Evolutionary conservation across 2,329 filamentous ascomycete genomes (phyloP), one percentile per base, ranked within the genome.

Genomic region (Mariannaea sp.): DNA sequence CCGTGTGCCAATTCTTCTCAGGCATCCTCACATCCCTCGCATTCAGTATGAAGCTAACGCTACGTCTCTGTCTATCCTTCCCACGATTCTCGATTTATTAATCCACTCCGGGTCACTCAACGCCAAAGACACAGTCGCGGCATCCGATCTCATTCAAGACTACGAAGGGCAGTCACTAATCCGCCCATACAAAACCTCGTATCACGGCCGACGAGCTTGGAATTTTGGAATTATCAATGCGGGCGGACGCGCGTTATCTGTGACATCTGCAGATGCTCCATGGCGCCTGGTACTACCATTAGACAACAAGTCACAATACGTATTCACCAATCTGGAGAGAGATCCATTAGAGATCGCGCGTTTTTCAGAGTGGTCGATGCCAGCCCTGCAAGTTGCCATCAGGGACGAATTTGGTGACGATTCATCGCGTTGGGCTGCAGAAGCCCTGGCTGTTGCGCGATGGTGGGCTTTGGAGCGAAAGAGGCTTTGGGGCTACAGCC

Each of bases 111-210:
- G 62, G 9, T 72, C 70, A 7, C 67, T 72, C 24, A 63, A 63
- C 48, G 48, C 60, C 4, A 57, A 59, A 32, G 65, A 67, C 14
- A 59, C 51, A 13, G 38, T 50, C 4, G 64, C 67, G 12, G 68
- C 68, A 1, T 55, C 48, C 2, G 68, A 71, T 24, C 61, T 72
- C 7, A 50, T 65, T 3, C 54, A 64, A 16, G 70, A 71, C 48
- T 72, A 71, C 38, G 70, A 72, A 40, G 70, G 70, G 3, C 68
- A 72, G 39, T 71, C 69, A 3, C 60, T 73, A 7, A 66, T 73
- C 30, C 69, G 70, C 7, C 63, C 66, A 0, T 60, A 68, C 16
- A 61, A 59, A 42, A 62, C 53, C 24, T 55, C 55, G 1, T 58
- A 65, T 3, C 58, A 64, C 24, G 70, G 65, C 22, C 59, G 64